Percentiles rank a stretch among this genome's conserved stretches.
Conservation (phyloP, 352 stramenopile genomes). For the Phytopythium oedochilum region DNA sequence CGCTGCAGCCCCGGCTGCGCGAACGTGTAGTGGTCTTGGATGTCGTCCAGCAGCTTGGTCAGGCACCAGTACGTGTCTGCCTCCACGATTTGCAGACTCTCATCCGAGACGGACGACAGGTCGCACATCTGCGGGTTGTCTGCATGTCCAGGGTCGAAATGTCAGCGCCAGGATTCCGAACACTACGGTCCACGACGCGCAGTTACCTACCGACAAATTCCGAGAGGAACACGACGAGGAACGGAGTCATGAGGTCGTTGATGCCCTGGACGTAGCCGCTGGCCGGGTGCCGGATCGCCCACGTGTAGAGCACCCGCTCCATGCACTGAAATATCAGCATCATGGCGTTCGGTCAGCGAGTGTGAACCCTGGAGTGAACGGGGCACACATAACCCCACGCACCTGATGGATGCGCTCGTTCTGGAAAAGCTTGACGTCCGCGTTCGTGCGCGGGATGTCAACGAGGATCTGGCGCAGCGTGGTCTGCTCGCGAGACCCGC, state of each 20-base stretch:
- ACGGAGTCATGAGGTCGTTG: conserved; percentile 98
- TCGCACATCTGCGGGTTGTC: conserved; percentile 77
- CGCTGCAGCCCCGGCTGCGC: conserved; percentile 97
- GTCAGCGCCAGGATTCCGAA: not conserved
- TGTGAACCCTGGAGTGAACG: too few relatives aligned
- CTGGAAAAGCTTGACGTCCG: conserved; percentile 96
- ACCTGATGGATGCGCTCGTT: conserved; percentile 91
- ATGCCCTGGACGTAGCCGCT: conserved; percentile 99
- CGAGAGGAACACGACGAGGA: conserved; percentile 97
- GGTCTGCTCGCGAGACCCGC: conserved; percentile 94
- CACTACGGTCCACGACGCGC: not conserved
- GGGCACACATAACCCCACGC: too few relatives aligned
- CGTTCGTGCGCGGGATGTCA: conserved; percentile 98
- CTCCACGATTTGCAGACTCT: conserved; percentile 87
- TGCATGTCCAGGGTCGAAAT: conserved; percentile 6
- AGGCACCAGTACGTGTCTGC: conserved; percentile 99
- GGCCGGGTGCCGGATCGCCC: conserved; percentile 97
- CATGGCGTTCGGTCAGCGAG: not conserved
- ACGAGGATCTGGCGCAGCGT: conserved; percentile 96
- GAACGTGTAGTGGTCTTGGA: conserved; percentile 99
- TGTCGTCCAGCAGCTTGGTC: conserved; percentile 97
- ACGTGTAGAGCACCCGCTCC: conserved; percentile 98
- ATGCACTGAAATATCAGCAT: conserved; percentile 77
- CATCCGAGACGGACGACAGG: conserved; percentile 55
- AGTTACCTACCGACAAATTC: conserved; percentile 49